These are phyloP conservation scores for Glycine tomentella DNA, from an alignment of 306 rosid species.

Conservation along the genomic window DNA sequence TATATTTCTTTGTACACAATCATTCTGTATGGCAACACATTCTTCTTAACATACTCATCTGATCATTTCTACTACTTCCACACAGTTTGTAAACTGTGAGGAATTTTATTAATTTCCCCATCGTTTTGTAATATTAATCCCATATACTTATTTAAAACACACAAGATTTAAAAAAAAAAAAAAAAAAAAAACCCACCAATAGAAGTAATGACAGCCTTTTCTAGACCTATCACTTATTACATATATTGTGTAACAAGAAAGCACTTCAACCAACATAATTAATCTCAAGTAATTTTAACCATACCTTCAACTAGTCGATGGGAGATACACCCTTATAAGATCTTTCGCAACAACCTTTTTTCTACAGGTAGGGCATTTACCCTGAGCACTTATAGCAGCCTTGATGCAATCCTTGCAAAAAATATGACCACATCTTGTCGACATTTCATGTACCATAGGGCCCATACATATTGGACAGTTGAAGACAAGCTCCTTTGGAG, in stretches of 20 bases:
- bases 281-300: conserved; percentile 10
- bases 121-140: background rate
- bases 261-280: background rate
- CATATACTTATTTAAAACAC: background rate
- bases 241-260: background rate
- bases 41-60: background rate
- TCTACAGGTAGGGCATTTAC: conserved; percentile 87
- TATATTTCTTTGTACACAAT: background rate
- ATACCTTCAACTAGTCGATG: conserved; percentile 64
- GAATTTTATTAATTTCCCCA: background rate
- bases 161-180: background rate
- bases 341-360: conserved; percentile 64
- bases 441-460: conserved; percentile 68
- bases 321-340: conserved; percentile 83
- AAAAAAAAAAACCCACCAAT: background rate
- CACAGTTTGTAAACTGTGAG: background rate
- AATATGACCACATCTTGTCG: conserved; percentile 94
- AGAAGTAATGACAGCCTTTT: background rate
- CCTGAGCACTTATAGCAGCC: conserved; percentile 58
- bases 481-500: conserved; percentile 80
- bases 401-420: conserved; percentile 81
- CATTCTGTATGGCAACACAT: background rate
- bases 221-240: conserved; percentile 8
- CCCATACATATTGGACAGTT: conserved; percentile 87
- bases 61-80: background rate